Evolutionary conservation across 116 monocot species (phyloP).

Genomic region (Posidonia oceanica): DNA sequence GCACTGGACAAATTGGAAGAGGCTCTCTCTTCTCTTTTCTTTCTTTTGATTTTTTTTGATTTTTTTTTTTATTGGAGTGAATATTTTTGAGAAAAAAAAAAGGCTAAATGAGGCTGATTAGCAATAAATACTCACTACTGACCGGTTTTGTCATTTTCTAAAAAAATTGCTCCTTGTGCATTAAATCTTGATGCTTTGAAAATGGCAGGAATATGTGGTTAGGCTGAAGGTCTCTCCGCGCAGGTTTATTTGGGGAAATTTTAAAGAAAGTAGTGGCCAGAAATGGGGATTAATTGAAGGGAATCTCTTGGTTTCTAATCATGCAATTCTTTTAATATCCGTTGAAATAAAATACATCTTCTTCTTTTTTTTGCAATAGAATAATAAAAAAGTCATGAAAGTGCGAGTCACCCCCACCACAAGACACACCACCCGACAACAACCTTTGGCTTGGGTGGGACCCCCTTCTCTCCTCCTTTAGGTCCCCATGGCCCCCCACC

Average conservation of each 20-base stretch:
- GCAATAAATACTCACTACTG: no score
- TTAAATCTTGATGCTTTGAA: no score
- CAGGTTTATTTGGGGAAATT: no score
- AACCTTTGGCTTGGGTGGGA: background rate
- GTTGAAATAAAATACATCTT: background rate
- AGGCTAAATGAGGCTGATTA: no score
- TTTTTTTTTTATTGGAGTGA: no score
- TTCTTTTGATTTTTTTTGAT: background rate
- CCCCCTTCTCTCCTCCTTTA: background rate
- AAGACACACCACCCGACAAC: constrained; percentile 11
- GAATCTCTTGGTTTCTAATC: constrained; percentile 4
- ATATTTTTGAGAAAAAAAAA: no score
- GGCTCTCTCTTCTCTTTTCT: background rate
- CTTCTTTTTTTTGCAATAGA: no score
- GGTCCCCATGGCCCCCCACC: background rate
- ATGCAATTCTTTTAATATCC: background rate
- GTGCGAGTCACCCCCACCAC: constrained; percentile 10
- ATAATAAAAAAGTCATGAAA: constrained; percentile 3
- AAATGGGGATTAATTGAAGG: background rate
- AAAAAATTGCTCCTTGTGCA: no score
- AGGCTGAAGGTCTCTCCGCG: no score
- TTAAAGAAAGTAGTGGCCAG: background rate
- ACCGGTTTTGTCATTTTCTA: no score
- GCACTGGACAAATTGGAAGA: background rate
- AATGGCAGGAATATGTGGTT: no score